phyloP scores from a whole-genome alignment of 73 alveolate species.

The Breviolum minutum region DNA sequence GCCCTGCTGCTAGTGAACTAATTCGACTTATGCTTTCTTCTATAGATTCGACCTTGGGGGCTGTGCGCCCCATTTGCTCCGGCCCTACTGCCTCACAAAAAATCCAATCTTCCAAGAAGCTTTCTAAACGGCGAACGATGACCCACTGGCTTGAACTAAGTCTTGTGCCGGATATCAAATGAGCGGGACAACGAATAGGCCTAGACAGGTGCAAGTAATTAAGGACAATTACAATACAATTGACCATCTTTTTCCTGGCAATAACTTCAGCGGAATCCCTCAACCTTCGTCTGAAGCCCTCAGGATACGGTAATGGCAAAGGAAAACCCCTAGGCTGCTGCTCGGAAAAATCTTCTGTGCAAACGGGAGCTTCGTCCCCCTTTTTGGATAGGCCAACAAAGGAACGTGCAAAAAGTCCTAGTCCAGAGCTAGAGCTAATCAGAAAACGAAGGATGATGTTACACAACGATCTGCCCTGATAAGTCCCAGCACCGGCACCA shows the following conservation, averaged over 20 bases:
- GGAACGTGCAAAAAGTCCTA: too few relatives aligned
- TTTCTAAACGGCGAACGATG: not conserved
- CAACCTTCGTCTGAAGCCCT: not conserved
- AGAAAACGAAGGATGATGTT: too few relatives aligned
- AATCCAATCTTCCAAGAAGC: not conserved
- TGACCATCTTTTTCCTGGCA: not conserved
- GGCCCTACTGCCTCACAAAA: not conserved
- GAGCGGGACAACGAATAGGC: not conserved
- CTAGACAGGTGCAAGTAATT: not conserved
- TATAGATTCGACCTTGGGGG: not conserved
- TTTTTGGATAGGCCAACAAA: too few relatives aligned
- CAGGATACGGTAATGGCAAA: not conserved
- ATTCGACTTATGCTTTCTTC: not conserved
- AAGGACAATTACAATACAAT: not conserved
- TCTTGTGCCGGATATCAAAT: not conserved
- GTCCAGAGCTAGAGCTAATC: too few relatives aligned
- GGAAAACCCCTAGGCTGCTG: not conserved
- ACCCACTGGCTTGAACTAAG: not conserved
- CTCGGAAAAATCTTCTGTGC: too few relatives aligned
- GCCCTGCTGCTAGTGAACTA: not conserved
- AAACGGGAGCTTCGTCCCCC: too few relatives aligned
- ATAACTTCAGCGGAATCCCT: not conserved
- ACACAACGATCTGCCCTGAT: too few relatives aligned
- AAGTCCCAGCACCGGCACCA: too few relatives aligned
- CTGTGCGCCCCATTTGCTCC: not conserved